Evolutionary conservation across 352 stramenopile species (phyloP).

Genomic region (Globisporangium camurandrum): DNA sequence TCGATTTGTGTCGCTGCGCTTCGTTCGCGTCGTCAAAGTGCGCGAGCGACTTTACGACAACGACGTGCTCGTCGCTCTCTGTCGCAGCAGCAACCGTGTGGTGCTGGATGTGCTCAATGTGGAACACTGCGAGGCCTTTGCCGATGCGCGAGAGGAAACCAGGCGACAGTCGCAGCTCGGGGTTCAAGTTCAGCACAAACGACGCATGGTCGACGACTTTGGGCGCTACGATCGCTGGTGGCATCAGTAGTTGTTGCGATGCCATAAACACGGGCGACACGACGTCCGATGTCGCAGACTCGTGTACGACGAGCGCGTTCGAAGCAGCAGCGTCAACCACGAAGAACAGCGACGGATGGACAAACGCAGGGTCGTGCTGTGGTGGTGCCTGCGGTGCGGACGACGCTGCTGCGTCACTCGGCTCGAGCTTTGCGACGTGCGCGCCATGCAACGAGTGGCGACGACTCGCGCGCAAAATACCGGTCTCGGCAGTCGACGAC

Average conservation of each 20-base stretch:
- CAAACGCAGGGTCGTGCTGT: conserved; percentile 5
- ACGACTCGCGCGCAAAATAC: conserved; percentile 1
- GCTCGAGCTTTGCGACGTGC: not conserved
- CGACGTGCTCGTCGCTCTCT: not conserved
- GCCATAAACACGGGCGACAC: conserved; percentile 16
- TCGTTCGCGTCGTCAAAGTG: conserved; percentile 6
- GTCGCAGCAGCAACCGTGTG: not conserved
- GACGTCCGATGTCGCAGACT: not conserved
- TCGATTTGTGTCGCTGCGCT: not conserved
- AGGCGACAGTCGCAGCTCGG: conserved; percentile 66
- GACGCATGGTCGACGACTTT: conserved; percentile 28
- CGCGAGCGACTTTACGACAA: conserved; percentile 11
- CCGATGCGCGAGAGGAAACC: conserved; percentile 68
- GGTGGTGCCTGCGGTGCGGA: not conserved
- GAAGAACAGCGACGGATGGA: conserved; percentile 13
- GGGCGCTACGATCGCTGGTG: not conserved
- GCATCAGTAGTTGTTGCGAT: not conserved
- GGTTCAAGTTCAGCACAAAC: conserved; percentile 81
- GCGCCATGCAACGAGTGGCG: conserved; percentile 3
- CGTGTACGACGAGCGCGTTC: not conserved
- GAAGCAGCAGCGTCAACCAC: conserved; percentile 2
- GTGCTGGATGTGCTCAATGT: conserved; percentile 43
- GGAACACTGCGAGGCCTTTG: conserved; percentile 67
- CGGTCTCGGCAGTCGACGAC: not conserved
- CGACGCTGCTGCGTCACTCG: not conserved